Base-by-base conservation (phyloP, 805 yeast genomes). In the Saccharomycopsis fermentans region DNA sequence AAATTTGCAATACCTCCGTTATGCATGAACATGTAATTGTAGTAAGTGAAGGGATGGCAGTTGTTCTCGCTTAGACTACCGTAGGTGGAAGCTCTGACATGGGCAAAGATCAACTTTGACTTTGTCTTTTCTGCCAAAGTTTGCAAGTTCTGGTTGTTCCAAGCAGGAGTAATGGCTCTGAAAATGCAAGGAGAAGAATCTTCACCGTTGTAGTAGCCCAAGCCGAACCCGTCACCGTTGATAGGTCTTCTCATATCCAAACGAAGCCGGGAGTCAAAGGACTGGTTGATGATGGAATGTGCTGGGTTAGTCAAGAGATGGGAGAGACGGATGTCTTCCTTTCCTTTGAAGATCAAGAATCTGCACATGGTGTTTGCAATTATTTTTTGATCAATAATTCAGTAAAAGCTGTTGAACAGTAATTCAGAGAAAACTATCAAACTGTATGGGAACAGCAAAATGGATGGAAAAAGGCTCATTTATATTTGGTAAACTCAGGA, bases 181-280 rank as follows among this genome's bases (percentile, higher is more conserved):
- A 88, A 94, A 2, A 90, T 79, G 71, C 98, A 94, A 27, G 99
- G 98, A 1, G 90, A 87, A 50, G 82, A 81, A 11, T 68, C 63
- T 43, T 78, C 81, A 19, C 80, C 69, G 32, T 71, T 75, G 68
- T 94, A 94, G 72, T 94, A 94, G 0, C 98, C 98, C 24, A 94
- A 92, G 1, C 99, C 99, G 70, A 94, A 94, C 0, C 99, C 99
- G 71, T 94, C 99, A 48, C 99, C 99, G 69, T 94, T 94, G 65
- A 94, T 89, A 1, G 99, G 98, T 56, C 96, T 81, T 63, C 95
- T 71, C 65, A 83, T 84, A 67, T 94, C 98, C 17, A 94, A 76
- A 58, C 99, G 77, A 43, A 94, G 76, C 54, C 99, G 73, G 47
- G 94, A 84, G 69, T 94, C 99, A 67, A 87, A 94, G 2, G 96